Conservation (phyloP, 495 filamentous ascomycete species). For the Hypomontagnella monticulosa region DNA sequence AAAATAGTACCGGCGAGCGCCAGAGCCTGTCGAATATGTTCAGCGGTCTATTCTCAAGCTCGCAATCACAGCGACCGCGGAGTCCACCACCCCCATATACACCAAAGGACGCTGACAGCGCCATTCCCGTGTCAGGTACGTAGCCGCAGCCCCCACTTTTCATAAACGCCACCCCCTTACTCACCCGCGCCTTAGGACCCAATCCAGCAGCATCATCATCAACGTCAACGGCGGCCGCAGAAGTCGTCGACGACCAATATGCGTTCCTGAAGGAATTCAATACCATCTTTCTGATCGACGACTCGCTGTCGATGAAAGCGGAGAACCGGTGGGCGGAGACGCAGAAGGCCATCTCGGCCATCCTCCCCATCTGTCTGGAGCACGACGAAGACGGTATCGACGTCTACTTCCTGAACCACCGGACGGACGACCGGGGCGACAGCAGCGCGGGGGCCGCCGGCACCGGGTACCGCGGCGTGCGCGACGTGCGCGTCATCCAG, state of each 20-base stretch:
- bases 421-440: slow-evolving; percentile 35
- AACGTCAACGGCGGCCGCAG: background rate
- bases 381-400: slow-evolving; percentile 93
- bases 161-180: background rate
- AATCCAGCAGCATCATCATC: slow-evolving; percentile 2
- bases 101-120: background rate
- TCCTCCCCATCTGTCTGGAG: slow-evolving; percentile 84
- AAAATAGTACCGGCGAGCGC: slow-evolving; percentile 8
- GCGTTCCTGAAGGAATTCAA: slow-evolving; percentile 89
- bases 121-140: slow-evolving; percentile 12
- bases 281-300: slow-evolving; percentile 93
- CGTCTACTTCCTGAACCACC: slow-evolving; percentile 87
- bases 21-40: slow-evolving; percentile 10
- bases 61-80: slow-evolving; percentile 10
- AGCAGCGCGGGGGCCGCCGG: slow-evolving; percentile 35
- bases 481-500: slow-evolving; percentile 59
- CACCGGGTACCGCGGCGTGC: slow-evolving; percentile 67
- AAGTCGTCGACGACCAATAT: slow-evolving; percentile 69
- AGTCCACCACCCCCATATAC: slow-evolving; percentile 28
- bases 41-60: slow-evolving; percentile 16
- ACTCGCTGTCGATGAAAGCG: slow-evolving; percentile 88
- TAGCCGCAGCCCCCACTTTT: background rate
- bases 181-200: background rate
- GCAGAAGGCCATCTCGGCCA: slow-evolving; percentile 72
- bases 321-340: slow-evolving; percentile 77